A percentile compares a stretch with the other conserved stretches of the same genome.
phyloP scores from a whole-genome alignment of 768 basidiomycete genomes.

The Auriculariales sp. region DNA sequence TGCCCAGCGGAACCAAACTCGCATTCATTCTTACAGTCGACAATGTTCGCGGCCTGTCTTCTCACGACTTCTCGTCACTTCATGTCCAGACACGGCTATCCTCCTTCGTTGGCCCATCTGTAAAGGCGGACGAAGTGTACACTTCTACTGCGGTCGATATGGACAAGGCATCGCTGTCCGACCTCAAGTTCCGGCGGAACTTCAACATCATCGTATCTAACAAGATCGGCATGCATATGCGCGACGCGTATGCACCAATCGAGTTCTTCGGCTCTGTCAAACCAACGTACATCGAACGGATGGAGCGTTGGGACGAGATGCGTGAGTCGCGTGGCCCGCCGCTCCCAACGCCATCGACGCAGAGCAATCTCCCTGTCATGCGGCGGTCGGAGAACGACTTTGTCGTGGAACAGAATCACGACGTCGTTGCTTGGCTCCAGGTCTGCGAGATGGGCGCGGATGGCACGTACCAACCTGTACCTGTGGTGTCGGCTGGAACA shows the following conservation, averaged over 20 bases:
- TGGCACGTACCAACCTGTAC: conserved; percentile 72
- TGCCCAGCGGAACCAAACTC: conserved; percentile 68
- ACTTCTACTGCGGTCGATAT: conserved; percentile 64
- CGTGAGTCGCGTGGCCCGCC: conserved; percentile 48
- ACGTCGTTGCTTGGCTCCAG: conserved; percentile 79
- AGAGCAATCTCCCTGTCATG: conserved; percentile 43
- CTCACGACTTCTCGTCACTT: conserved; percentile 74
- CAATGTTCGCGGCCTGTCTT: conserved; percentile 74
- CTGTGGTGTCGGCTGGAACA: conserved; percentile 58
- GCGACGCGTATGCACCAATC: conserved; percentile 67
- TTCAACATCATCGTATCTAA: conserved; percentile 66
- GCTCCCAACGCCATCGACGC: conserved; percentile 4
- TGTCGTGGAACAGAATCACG: conserved; percentile 73
- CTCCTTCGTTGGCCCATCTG: conserved; percentile 61
- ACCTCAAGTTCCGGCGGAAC: conserved; percentile 69
- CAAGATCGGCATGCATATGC: conserved; percentile 58
- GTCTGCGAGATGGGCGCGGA: conserved; percentile 76
- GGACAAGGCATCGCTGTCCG: conserved; percentile 52
- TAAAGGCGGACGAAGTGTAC: conserved; percentile 68
- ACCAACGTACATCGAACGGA: conserved; percentile 71
- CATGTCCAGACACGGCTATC: conserved; percentile 85
- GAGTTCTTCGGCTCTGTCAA: conserved; percentile 80
- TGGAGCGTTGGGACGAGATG: conserved; percentile 91
- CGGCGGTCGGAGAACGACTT: conserved; percentile 89
- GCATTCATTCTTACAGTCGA: conserved; percentile 79